These are phyloP conservation scores for Neurospora hispaniola DNA, from an alignment of 495 filamentous ascomycete genomes.

Conservation along the genomic window DNA sequence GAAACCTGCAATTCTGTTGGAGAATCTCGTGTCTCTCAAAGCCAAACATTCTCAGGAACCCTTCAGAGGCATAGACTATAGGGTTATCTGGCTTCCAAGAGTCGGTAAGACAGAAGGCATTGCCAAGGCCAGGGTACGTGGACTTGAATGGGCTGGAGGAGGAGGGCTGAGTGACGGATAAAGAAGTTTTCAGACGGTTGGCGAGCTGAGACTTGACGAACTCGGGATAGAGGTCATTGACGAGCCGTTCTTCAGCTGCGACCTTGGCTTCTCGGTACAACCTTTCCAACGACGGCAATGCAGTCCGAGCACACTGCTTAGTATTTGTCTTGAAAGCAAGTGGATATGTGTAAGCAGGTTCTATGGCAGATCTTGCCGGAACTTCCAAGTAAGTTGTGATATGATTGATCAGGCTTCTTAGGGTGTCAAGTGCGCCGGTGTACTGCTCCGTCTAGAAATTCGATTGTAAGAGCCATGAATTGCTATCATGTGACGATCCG, in stretches of 20 bases:
- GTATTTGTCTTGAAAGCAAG: conserved; percentile 29
- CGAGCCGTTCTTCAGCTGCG: conserved; percentile 32
- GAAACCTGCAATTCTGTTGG: conserved; percentile 38
- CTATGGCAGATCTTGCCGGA: conserved; percentile 31
- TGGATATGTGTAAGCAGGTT: conserved; percentile 23
- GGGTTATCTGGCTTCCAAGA: conserved; percentile 33
- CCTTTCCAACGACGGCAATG: conserved; percentile 32
- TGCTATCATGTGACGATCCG: no score
- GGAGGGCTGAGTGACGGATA: conserved; percentile 7
- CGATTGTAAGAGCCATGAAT: background rate
- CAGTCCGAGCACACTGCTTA: conserved; percentile 25
- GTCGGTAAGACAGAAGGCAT: conserved; percentile 26
- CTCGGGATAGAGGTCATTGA: conserved; percentile 36
- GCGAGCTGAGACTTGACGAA: conserved; percentile 34
- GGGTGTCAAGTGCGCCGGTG: conserved; percentile 21
- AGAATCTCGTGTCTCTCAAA: conserved; percentile 38
- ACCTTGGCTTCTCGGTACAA: conserved; percentile 35
- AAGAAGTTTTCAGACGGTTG: conserved; percentile 13
- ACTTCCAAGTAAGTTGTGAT: conserved; percentile 34
- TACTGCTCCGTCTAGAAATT: conserved; percentile 25
- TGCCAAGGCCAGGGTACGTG: conserved; percentile 25
- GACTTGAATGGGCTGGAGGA: conserved; percentile 7
- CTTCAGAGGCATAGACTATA: conserved; percentile 41
- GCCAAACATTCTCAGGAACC: conserved; percentile 37
- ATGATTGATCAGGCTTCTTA: conserved; percentile 31